Conservation (phyloP, 139 green algal genomes). For the Tetradesmus obliquus region DNA sequence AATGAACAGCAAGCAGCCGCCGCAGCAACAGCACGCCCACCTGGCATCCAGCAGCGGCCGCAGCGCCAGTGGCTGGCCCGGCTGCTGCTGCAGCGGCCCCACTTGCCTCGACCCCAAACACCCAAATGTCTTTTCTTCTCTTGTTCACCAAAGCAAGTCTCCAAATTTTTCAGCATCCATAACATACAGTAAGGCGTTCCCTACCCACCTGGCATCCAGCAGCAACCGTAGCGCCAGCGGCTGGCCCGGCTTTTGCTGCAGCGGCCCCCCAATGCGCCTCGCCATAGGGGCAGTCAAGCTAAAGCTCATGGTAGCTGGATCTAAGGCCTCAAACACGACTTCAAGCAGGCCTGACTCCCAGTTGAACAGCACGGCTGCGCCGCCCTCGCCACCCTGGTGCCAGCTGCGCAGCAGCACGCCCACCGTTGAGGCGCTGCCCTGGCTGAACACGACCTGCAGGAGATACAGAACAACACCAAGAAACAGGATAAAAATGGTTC, state of each 20-base stretch:
- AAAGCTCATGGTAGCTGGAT: conserved; percentile 71
- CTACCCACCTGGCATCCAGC: conserved; percentile 68
- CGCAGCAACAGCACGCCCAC: neutral
- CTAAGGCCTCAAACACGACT: conserved; percentile 74
- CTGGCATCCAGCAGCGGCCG: neutral
- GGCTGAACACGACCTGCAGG: conserved; percentile 20
- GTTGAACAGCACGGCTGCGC: conserved; percentile 81
- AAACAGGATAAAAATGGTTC: neutral
- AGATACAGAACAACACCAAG: neutral
- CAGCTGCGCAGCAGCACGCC: conserved; percentile 76
- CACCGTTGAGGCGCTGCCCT: conserved; percentile 29
- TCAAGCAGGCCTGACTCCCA: conserved; percentile 66
- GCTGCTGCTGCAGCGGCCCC: neutral
- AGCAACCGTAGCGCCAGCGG: conserved; percentile 78
- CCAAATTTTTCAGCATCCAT: neutral
- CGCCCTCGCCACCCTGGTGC: conserved; percentile 73
- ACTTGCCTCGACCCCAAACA: neutral
- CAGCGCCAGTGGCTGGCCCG: neutral
- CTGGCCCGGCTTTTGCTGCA: conserved; percentile 55
- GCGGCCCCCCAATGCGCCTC: conserved; percentile 68
- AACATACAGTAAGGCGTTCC: neutral
- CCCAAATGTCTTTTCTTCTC: neutral
- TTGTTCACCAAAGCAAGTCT: neutral
- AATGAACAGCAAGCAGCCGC: neutral
- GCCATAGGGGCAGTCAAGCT: conserved; percentile 61